These are phyloP conservation scores for Neofusicoccum kwambonambiense DNA, from an alignment of 2,329 filamentous ascomycete species.

Conservation along the genomic window DNA sequence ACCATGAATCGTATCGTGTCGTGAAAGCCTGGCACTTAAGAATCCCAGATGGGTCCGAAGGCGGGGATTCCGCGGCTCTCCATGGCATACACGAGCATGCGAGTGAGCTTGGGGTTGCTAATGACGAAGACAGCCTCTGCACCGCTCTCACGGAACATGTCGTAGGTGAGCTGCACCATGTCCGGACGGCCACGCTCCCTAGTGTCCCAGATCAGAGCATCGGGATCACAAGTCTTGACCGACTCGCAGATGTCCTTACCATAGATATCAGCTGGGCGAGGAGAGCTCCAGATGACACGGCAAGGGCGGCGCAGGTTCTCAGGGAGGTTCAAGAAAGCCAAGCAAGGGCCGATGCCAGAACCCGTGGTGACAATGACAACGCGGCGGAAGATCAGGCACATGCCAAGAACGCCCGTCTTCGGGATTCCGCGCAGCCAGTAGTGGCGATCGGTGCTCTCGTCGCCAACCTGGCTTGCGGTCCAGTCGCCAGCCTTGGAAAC, in stretches of 20 bases:
- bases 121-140: conserved; percentile 73
- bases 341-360: conserved; percentile 38
- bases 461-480: conserved; percentile 24
- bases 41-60: conserved; percentile 75
- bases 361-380: conserved; percentile 36
- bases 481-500: conserved; percentile 38
- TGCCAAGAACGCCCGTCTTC: conserved; percentile 32
- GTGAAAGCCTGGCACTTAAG: conserved; percentile 37
- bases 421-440: conserved; percentile 33
- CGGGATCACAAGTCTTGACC: conserved; percentile 58
- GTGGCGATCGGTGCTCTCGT: conserved; percentile 28
- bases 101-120: conserved; percentile 66
- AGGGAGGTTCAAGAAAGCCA: conserved; percentile 54
- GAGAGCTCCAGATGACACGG: conserved; percentile 69
- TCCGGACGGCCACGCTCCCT: conserved; percentile 59
- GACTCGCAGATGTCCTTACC: conserved; percentile 56
- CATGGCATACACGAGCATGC: conserved; percentile 66
- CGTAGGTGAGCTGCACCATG: conserved; percentile 57
- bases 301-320: conserved; percentile 33
- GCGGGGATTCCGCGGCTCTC: conserved; percentile 65
- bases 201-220: conserved; percentile 69
- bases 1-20: not conserved
- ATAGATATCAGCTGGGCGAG: conserved; percentile 62
- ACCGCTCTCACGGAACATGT: conserved; percentile 45
- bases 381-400: conserved; percentile 31